Evolutionary conservation across 1,139 yeast species (phyloP), one percentile per base, ranked within the genome.

Genomic region (Geotrichum siamense): DNA sequence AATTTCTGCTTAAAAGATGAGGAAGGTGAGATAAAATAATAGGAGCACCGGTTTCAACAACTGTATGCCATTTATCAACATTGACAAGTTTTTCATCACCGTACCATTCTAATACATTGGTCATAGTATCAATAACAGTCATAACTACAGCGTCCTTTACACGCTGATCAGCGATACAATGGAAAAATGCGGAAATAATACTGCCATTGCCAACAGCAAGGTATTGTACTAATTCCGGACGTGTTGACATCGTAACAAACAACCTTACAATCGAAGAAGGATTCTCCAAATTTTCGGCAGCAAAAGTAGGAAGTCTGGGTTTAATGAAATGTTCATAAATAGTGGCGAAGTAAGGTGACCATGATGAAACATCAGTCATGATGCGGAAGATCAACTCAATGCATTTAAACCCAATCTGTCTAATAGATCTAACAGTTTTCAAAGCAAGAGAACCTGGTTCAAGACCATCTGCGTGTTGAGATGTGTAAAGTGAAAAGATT

Each of bases 201-300:
- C 76, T 70, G 49, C 65, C 70, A 28, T 79, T 73, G 47, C 72
- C 67, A 51, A 51, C 47, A 1, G 51, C 48, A 45, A 85, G 62
- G 50, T 82, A 76, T 17, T 69, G 69, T 41, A 72, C 65, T 32
- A 80, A 68, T 22, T 68, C 65, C 10, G 70, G 67, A 23, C 67
- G 64, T 12, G 72, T 68, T 37, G 91, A 73, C 78, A 94, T 75
- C 13, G 75, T 68, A 3, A 75, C 64, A 54, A 89, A 74, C n/a
- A 86, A 61, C 47, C 70, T 75, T 75, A 89, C 68, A 40, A 89
- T 62, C 0, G 94, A 75, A 0, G 96, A 86, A 1, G 89, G 81
- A 55, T 81, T 87, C 56, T 86, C 94, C 38, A 83, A 68, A 58
- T 89, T 89, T 55, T 84, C 95, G 33, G 67, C 71, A 2, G 82